Base-by-base conservation (phyloP, 1,284 basidiomycete species). In the Papiliotrema laurentii region DNA sequence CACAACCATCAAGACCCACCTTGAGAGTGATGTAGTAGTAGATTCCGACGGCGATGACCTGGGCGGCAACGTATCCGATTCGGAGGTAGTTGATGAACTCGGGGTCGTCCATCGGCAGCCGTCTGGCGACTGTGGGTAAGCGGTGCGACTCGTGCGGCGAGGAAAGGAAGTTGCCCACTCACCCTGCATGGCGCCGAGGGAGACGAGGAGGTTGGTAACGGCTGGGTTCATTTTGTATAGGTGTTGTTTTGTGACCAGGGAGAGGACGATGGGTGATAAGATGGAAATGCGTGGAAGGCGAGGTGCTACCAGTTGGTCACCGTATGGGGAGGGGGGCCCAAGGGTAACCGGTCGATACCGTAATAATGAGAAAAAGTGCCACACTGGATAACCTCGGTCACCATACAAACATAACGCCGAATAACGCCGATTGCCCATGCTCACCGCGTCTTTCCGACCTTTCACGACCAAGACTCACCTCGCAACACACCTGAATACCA, bases 61-160 rank as follows among this genome's bases (percentile, higher is more conserved):
- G 92, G 16, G 84, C 81, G 27, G 79, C 71, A 49, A 90, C 81
- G 70, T 97, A 97, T 33, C 81, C 89, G 38, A 87, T 77, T 44
- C 93, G 86, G 48, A 92, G 87, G 68, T 89, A 89, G 64, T 78
- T 77, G 63, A 97, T 81, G 44, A 87, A 80, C 53, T 85, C 76
- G 10, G 90, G 89, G 72, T 97, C 85, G 41, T 96, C 89, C 63
- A 97, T 92, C 14, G 89, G 86, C 59, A 97, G 86, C 75, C 84
- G 87, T 63, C 88, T 83, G 58, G 91, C 91, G 71, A 96, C 87
- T 63, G 49, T 27, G n/a, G n/a, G n/a, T n/a, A n/a, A n/a, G n/a
- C n/a, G n/a, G n/a, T n/a, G n/a, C n/a, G n/a, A n/a, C n/a, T n/a
- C n/a, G n/a, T n/a, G n/a, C 24, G 14, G 25, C 3, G 13, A 22